Percentiles rank a stretch among this genome's conserved stretches.
These are phyloP conservation scores for Ophioceras dolichostomum DNA, from an alignment of 2,329 filamentous ascomycete species.

Conservation along the genomic window DNA sequence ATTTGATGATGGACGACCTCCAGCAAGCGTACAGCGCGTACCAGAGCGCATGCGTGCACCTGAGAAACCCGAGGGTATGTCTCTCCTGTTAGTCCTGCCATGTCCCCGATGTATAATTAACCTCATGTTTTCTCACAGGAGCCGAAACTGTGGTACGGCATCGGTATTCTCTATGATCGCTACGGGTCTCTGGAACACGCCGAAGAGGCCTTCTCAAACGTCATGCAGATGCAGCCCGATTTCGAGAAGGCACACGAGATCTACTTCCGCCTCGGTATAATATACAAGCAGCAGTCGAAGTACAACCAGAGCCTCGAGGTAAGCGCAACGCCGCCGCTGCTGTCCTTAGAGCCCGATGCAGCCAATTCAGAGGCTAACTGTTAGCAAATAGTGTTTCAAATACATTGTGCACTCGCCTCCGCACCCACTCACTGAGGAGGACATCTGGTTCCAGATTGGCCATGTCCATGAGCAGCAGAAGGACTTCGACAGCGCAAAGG, in stretches of 20 bases:
- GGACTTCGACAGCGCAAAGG: constrained; percentile 89
- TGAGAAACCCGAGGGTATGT: constrained; percentile 80
- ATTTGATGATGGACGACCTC: constrained; percentile 95
- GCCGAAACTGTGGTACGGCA: constrained; percentile 97
- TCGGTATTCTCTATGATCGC: constrained; percentile 91
- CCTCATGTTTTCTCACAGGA: constrained; percentile 40
- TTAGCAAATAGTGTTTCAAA: constrained; percentile 85
- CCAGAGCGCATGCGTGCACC: constrained; percentile 85
- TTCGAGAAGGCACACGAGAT: constrained; percentile 99
- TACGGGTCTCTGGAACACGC: constrained; percentile 96
- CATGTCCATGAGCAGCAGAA: constrained; percentile 99
- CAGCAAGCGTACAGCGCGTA: constrained; percentile 96
- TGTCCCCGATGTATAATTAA: neutral
- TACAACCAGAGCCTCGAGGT: constrained; percentile 87
- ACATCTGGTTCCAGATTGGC: constrained; percentile 99
- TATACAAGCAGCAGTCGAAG: constrained; percentile 97
- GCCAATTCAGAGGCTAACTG: too few species aligned
- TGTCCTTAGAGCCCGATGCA: too few species aligned
- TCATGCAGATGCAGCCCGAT: constrained; percentile 96
- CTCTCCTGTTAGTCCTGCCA: too few species aligned
- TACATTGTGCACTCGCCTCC: constrained; percentile 94
- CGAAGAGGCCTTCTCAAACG: constrained; percentile 94
- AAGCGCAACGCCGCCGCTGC: constrained; percentile 17
- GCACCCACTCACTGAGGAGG: constrained; percentile 84
- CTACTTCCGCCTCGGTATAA: constrained; percentile 97